Percentiles rank a stretch among this genome's conserved stretches.
Conservation (phyloP, 1,284 basidiomycete species). For the Ganoderma multipileum region DNA sequence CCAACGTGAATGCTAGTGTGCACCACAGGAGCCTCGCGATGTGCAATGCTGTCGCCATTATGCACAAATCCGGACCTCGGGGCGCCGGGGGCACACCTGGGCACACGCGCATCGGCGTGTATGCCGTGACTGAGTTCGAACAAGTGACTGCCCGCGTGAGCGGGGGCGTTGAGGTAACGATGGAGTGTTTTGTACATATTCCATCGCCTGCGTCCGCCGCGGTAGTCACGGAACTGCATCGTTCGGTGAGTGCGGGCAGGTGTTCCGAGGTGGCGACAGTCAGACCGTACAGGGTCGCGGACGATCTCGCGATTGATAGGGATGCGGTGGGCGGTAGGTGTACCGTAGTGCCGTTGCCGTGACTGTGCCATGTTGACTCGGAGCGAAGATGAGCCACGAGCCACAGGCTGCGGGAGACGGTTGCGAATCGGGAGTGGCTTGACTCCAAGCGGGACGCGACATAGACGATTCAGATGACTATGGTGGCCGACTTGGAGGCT, state of each 20-base stretch:
- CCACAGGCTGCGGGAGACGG: neutral
- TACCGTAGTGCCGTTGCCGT: neutral
- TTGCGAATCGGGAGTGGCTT: neutral
- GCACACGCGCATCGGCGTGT: neutral
- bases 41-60: neutral
- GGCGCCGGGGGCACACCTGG: neutral
- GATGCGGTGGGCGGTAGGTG: neutral
- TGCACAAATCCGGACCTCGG: neutral
- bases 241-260: constrained; percentile 6
- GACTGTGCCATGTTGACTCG: neutral
- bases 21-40: neutral
- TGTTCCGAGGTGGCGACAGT: constrained; percentile 3
- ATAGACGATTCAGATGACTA: neutral
- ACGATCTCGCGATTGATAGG: constrained; percentile 3
- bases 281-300: neutral
- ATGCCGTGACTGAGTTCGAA: neutral
- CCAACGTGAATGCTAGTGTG: too few relatives aligned
- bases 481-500: neutral
- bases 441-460: neutral
- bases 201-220: neutral
- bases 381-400: neutral
- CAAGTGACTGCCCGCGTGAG: neutral
- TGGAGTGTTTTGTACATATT: constrained; percentile 1
- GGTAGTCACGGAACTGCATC: neutral
- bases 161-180: constrained; percentile 1